Evolutionary conservation across 2,329 filamentous ascomycete genomes (phyloP).

Genomic region (Diaporthe citrichinensis): DNA sequence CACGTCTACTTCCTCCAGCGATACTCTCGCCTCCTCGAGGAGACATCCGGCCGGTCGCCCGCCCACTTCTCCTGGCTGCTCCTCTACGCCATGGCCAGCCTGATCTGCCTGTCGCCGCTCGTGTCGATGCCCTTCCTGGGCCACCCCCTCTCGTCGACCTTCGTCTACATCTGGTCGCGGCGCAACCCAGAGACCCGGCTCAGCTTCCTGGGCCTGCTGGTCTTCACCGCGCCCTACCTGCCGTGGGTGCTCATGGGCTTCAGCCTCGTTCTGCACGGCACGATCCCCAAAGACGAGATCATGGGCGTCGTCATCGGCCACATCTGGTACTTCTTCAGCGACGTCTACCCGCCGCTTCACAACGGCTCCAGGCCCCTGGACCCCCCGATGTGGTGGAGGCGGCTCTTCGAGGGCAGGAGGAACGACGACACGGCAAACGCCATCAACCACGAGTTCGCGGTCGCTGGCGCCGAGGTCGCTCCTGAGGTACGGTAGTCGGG

Average conservation of each 20-base stretch:
- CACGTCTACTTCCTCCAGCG: constrained; percentile 99
- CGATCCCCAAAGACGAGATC: constrained; percentile 94
- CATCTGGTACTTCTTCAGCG: constrained; percentile 97
- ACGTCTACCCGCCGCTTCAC: constrained; percentile 94
- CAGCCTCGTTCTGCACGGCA: constrained; percentile 90
- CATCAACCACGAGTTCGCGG: constrained; percentile 74
- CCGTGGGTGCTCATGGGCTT: constrained; percentile 97
- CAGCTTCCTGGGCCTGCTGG: constrained; percentile 88
- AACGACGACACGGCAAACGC: constrained; percentile 64
- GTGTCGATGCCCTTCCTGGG: constrained; percentile 95
- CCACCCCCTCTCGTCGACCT: constrained; percentile 90
- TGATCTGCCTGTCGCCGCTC: constrained; percentile 86
- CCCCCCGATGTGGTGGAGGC: constrained; percentile 90
- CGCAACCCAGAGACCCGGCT: constrained; percentile 93
- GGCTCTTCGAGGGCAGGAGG: constrained; percentile 79
- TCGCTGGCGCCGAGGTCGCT: constrained; percentile 62
- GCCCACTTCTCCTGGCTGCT: constrained; percentile 97
- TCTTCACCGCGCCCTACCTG: constrained; percentile 94
- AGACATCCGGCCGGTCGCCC: constrained; percentile 90
- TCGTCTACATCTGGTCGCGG: constrained; percentile 98
- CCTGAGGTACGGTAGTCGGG: constrained; percentile 52
- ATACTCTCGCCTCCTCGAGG: constrained; percentile 94
- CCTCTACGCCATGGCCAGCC: constrained; percentile 83
- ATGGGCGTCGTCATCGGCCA: constrained; percentile 96
- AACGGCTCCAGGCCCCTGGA: constrained; percentile 88